Conservation (phyloP, 2,329 filamentous ascomycete genomes). For the Colletotrichum cordylinicola region DNA sequence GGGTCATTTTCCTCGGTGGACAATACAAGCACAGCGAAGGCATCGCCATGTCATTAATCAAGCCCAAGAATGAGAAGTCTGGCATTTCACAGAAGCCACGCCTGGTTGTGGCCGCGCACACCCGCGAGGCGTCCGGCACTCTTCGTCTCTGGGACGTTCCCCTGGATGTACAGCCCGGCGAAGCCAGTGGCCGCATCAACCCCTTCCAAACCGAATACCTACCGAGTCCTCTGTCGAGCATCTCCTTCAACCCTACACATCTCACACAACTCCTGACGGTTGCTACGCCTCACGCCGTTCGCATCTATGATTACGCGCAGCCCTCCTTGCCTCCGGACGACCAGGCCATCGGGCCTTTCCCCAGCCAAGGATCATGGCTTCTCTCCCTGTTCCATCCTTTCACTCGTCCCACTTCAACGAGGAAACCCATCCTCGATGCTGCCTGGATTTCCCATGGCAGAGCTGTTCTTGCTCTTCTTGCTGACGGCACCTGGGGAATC, state of each 20-base stretch:
- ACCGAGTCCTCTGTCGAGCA: conserved; percentile 56
- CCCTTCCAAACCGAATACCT: conserved; percentile 69
- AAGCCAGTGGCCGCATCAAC: conserved; percentile 33
- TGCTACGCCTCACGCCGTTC: conserved; percentile 59
- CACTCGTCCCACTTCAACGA: conserved; percentile 49
- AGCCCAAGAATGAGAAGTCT: conserved; percentile 36
- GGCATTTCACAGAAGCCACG: conserved; percentile 31
- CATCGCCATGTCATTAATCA: conserved; percentile 59
- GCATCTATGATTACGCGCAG: conserved; percentile 66
- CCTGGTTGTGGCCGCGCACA: conserved; percentile 66
- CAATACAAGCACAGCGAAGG: conserved; percentile 59
- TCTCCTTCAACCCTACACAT: conserved; percentile 67
- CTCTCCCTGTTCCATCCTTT: conserved; percentile 67
- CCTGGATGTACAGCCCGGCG: conserved; percentile 45
- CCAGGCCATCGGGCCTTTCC: conserved; percentile 54
- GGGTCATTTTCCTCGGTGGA: conserved; percentile 57
- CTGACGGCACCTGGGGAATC: conserved; percentile 71
- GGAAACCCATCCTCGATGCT: conserved; percentile 68
- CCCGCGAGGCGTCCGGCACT: conserved; percentile 62
- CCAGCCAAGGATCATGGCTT: conserved; percentile 68
- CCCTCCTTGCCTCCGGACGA: conserved; percentile 59
- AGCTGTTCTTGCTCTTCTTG: conserved; percentile 62
- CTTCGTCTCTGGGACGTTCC: conserved; percentile 65
- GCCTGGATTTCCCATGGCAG: conserved; percentile 67
- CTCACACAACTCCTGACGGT: conserved; percentile 64